phyloP scores from a whole-genome alignment of 2,329 filamentous ascomycete genomes.

The Alternaria triticimaculans region DNA sequence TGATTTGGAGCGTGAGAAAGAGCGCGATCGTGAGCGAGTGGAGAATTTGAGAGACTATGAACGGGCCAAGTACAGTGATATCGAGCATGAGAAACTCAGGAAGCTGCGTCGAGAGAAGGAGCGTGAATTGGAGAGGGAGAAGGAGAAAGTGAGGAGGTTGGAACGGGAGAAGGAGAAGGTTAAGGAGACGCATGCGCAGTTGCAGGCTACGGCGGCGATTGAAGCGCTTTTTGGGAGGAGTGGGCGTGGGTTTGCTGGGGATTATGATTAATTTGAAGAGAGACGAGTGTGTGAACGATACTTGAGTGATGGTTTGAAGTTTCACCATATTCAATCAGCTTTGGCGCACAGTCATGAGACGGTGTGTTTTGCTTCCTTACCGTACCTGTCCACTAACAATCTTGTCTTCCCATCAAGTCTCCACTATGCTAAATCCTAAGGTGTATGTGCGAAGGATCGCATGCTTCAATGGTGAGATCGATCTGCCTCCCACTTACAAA shows the following conservation, averaged over 20 bases:
- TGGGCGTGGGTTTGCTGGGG: background rate
- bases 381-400: no score
- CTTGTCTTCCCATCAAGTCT: no score
- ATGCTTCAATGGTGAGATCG: no score
- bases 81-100: background rate
- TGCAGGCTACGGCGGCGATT: background rate
- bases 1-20: background rate
- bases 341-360: no score
- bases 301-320: no score
- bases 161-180: conserved; percentile 2
- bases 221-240: conserved; percentile 1
- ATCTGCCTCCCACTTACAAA: no score
- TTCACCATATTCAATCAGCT: no score
- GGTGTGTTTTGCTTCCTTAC: no score
- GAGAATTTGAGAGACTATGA: background rate
- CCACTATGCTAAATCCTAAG: no score
- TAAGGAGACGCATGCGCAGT: conserved; percentile 1
- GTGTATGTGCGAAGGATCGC: no score
- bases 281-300: no score
- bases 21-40: background rate
- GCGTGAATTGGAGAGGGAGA: conserved; percentile 3
- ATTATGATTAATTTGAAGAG: background rate
- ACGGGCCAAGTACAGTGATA: background rate
- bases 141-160: background rate
- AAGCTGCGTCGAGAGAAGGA: background rate